Percentiles rank a stretch among this genome's conserved stretches.
These are phyloP conservation scores for Aspergillus incahuasiensis DNA, from an alignment of 495 filamentous ascomycete species.

Conservation along the genomic window DNA sequence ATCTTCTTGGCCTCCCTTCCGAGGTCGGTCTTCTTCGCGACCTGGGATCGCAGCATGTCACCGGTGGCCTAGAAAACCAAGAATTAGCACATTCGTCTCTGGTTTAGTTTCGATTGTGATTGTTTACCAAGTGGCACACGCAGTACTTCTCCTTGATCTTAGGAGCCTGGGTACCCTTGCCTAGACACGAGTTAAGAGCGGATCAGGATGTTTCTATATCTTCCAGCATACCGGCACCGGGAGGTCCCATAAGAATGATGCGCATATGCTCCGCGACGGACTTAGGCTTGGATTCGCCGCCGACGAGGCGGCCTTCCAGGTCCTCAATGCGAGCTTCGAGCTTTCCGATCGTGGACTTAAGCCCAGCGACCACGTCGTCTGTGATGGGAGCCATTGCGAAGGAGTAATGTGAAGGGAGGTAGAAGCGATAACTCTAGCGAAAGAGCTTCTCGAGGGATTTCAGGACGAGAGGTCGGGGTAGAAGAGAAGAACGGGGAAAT, in stretches of 20 bases:
- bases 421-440: conserved; percentile 29
- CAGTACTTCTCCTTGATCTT: conserved; percentile 97
- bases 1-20: conserved; percentile 99
- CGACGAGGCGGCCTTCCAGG: conserved; percentile 62
- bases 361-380: conserved; percentile 65
- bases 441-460: conserved; percentile 4
- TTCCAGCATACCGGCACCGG: conserved; percentile 74
- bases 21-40: conserved; percentile 93
- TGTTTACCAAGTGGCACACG: conserved; percentile 88
- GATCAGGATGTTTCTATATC: conserved; percentile 4
- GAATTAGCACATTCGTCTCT: not conserved
- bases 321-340: conserved; percentile 79
- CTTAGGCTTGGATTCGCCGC: conserved; percentile 49
- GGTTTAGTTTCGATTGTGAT: not conserved
- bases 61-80: conserved; percentile 71
- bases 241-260: conserved; percentile 97
- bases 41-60: conserved; percentile 98
- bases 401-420: conserved; percentile 18
- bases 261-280: conserved; percentile 59
- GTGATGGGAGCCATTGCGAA: conserved; percentile 78
- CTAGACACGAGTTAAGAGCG: conserved; percentile 45
- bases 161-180: conserved; percentile 98
- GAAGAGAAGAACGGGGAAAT: conserved; percentile 24
- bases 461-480: conserved; percentile 3
- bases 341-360: conserved; percentile 73